Evolutionary conservation across 1,284 basidiomycete genomes (phyloP).

Genomic region (Ustilago esculenta): DNA sequence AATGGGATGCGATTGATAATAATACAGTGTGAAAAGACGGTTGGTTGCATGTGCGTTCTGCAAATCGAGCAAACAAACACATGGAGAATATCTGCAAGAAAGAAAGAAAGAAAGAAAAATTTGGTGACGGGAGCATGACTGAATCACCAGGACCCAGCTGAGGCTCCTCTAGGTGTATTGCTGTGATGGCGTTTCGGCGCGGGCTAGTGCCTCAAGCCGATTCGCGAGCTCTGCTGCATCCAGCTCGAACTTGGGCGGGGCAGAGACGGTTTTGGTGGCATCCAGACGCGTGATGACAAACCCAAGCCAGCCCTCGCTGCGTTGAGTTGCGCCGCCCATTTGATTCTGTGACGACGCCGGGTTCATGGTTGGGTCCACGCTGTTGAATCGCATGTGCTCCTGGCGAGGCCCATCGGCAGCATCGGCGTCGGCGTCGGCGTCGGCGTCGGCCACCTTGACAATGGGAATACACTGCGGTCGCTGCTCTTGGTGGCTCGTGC

Average conservation of each 20-base stretch:
- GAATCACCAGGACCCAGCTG: slow-evolving; percentile 12
- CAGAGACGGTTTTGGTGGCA: neutral
- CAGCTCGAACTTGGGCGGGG: slow-evolving; percentile 22
- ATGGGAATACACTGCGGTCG: neutral
- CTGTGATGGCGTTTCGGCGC: slow-evolving; percentile 2
- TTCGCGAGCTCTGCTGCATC: slow-evolving; percentile 27
- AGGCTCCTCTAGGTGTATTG: neutral
- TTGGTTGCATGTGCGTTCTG: no score
- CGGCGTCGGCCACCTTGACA: slow-evolving; percentile 6
- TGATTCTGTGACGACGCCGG: slow-evolving; percentile 1
- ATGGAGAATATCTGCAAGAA: neutral
- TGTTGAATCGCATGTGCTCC: slow-evolving; percentile 33
- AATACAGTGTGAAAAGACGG: neutral
- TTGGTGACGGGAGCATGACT: neutral
- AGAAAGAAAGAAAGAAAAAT: neutral
- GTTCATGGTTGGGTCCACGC: slow-evolving; percentile 19
- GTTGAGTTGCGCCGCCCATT: neutral
- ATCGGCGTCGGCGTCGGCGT: neutral
- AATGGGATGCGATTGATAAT: neutral
- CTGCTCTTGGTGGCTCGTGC: neutral
- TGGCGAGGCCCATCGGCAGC: neutral
- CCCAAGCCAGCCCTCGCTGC: slow-evolving; percentile 33
- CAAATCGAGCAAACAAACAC: neutral
- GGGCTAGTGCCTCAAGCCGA: slow-evolving; percentile 19
- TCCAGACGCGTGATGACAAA: slow-evolving; percentile 40